These are phyloP conservation scores for Erodium moschatum DNA, from an alignment of 441 rosid genomes.

Conservation along the genomic window DNA sequence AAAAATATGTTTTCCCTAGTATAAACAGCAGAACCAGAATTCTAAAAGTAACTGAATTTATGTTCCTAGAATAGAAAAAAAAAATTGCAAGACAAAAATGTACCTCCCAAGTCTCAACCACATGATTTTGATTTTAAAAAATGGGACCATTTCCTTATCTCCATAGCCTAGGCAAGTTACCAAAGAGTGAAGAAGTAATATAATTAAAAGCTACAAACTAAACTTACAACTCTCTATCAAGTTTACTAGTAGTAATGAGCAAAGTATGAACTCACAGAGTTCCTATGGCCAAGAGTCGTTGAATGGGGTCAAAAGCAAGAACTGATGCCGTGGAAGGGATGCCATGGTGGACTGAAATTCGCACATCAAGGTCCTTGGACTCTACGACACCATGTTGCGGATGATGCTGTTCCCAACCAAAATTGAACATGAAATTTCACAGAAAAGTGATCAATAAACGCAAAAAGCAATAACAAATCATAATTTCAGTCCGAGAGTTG, in stretches of 20 bases:
- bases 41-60: background rate
- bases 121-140: no score
- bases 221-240: conserved; percentile 26
- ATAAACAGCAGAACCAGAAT: background rate
- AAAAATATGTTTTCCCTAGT: background rate
- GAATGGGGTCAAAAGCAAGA: conserved; percentile 53
- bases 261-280: conserved; percentile 64
- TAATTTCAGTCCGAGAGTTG: background rate
- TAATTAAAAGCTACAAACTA: background rate
- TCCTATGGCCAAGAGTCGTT: conserved; percentile 55
- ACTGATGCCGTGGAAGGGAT: conserved; percentile 56
- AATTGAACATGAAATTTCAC: background rate
- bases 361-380: conserved; percentile 37
- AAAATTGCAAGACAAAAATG: background rate
- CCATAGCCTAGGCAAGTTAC: background rate
- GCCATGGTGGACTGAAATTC: conserved; percentile 42
- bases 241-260: conserved; percentile 48
- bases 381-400: conserved; percentile 28
- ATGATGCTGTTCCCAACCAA: conserved; percentile 14
- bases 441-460: background rate
- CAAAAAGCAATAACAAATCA: background rate
- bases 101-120: background rate
- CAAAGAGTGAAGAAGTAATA: background rate
- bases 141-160: background rate
- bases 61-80: no score